Evolutionary conservation across 306 rosid genomes (phyloP).

Genomic region (Trichosanthes cucumerina): DNA sequence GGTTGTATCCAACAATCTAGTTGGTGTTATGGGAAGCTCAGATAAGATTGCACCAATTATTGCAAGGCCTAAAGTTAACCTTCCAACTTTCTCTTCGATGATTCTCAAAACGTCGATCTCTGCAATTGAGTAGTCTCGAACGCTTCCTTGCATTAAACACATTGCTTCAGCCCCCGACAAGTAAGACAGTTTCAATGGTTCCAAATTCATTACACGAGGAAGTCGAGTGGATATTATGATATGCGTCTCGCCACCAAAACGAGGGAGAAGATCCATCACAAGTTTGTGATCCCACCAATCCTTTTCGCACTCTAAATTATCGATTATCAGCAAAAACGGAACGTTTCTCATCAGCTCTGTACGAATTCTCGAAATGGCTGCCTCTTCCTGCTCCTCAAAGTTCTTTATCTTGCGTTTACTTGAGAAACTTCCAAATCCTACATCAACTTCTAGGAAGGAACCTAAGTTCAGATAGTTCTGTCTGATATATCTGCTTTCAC

Average conservation of each 20-base stretch:
- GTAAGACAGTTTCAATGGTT: constrained; percentile 70
- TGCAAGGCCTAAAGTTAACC: constrained; percentile 67
- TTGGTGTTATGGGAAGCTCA: constrained; percentile 75
- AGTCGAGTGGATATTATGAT: constrained; percentile 70
- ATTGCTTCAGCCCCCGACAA: constrained; percentile 76
- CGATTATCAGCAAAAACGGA: constrained; percentile 71
- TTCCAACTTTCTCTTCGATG: constrained; percentile 67
- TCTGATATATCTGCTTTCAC: constrained; percentile 68
- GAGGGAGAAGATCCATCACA: constrained; percentile 92
- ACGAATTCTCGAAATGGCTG: constrained; percentile 64
- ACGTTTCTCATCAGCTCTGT: constrained; percentile 79
- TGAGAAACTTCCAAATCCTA: constrained; percentile 56
- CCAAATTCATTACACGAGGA: constrained; percentile 65
- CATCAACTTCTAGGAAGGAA: constrained; percentile 72
- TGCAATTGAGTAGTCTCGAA: constrained; percentile 45
- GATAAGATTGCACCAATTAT: constrained; percentile 65
- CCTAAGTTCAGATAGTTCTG: constrained; percentile 71
- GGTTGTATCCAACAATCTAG: constrained; percentile 62
- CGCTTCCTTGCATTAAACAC: constrained; percentile 59
- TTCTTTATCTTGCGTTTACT: constrained; percentile 47
- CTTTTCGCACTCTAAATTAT: constrained; percentile 78
- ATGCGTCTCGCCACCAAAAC: constrained; percentile 79
- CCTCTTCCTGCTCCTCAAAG: constrained; percentile 75
- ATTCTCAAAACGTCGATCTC: constrained; percentile 72
- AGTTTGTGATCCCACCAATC: constrained; percentile 94